Base-by-base conservation (phyloP, 371 early-diverging fungal genomes). In the Syncephalastrum monosporum region DNA sequence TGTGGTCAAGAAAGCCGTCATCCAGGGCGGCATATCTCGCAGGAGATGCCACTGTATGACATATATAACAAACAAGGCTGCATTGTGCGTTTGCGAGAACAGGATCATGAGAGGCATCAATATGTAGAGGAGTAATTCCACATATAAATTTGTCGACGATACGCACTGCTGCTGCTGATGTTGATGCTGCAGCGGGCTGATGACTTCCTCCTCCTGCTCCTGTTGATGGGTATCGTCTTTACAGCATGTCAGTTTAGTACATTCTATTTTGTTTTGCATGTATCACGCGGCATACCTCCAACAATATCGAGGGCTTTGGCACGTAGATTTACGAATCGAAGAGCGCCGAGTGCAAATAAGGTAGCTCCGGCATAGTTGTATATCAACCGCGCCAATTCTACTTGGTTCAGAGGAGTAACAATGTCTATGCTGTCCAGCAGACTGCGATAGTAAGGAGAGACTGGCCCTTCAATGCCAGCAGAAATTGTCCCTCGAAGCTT, bases 81-180 rank as follows among this genome's bases (percentile, higher is more conserved):
- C 76, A 67, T 89, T 84, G 48, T 89, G 84, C 19, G 83, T 64
- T 17, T 82, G 74, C 17, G 84, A 70, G 5, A 89, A 71, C 33
- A 91, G 72, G 24, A 88, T 62, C 47, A 86, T 51, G 14, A 90
- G 52, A 14, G 87, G 79, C 12, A 72, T 78, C 47, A 59, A 19
- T 4, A 63, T 50, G 56, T 68, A 63, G 41, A 79, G 53, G 25
- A 77, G 42, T 44, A 65, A 44, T 27, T 67, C 59, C 33, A 73
- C 48, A 55, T 67, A 59, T 17, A 52, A 44, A 5, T 54, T 49
- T 14, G 56, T 45, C 14, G 43, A 2, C 38, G 10, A 10, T 8
- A 10, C 38, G 38, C 38, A 33, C 12, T 33, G 38, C 38, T 12
- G 16, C 47, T 46, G 19, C 8, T 46, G 47, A 15, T 59, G 33